A percentile compares a stretch with the other conserved stretches of the same genome.
These are phyloP conservation scores for Neurospora intermedia DNA, from an alignment of 495 filamentous ascomycete species.

Conservation along the genomic window DNA sequence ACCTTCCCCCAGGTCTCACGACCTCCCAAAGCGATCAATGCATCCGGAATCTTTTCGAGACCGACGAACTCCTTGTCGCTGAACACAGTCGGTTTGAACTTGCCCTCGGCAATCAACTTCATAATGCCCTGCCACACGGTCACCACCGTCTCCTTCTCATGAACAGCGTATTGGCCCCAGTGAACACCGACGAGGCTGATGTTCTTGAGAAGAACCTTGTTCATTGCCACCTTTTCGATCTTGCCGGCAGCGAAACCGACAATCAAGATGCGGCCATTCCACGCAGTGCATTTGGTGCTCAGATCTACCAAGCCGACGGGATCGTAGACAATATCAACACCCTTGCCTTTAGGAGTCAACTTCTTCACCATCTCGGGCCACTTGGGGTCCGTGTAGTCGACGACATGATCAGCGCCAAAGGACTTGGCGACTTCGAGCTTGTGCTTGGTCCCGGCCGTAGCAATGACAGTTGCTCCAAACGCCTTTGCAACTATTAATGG, in stretches of 20 bases:
- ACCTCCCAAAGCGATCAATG: conserved; percentile 63
- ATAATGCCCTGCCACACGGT: conserved; percentile 75
- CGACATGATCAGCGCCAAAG: conserved; percentile 75
- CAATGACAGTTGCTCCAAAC: conserved; percentile 78
- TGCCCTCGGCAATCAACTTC: conserved; percentile 62
- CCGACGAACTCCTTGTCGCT: conserved; percentile 73
- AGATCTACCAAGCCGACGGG: conserved; percentile 78
- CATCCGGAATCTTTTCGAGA: conserved; percentile 65
- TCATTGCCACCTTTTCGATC: conserved; percentile 88
- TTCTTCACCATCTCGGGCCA: conserved; percentile 76
- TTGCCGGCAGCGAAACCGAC: conserved; percentile 83
- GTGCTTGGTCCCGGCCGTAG: conserved; percentile 65
- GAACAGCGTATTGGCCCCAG: conserved; percentile 74
- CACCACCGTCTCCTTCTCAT: conserved; percentile 60
- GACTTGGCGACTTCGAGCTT: conserved; percentile 68
- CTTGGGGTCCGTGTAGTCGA: conserved; percentile 59
- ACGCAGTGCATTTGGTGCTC: conserved; percentile 77
- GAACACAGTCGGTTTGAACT: conserved; percentile 74
- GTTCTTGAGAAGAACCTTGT: conserved; percentile 89
- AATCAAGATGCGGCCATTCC: conserved; percentile 80
- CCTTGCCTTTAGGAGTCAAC: conserved; percentile 57
- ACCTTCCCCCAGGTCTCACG: conserved; percentile 95
- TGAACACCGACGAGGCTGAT: conserved; percentile 82
- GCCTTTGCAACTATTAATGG: conserved; percentile 60
- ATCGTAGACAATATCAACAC: conserved; percentile 86